phyloP scores from a whole-genome alignment of 140 eudicot species.

The Ambrosia hybrid region DNA sequence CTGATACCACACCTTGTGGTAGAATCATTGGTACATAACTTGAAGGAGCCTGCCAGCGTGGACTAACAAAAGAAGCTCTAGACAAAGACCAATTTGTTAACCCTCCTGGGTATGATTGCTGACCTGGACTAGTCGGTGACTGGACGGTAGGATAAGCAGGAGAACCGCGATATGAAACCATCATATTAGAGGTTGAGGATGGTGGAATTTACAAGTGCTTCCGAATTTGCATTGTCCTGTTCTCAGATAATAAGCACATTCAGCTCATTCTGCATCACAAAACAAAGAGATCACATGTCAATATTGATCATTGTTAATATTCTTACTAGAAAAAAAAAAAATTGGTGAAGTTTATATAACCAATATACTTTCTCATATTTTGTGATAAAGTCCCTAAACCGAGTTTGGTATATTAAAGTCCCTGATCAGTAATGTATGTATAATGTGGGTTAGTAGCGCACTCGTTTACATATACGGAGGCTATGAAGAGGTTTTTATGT shows the following conservation, averaged over 20 bases:
- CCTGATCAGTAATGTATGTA: neutral
- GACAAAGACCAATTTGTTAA: conserved; percentile 64
- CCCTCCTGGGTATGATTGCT: conserved; percentile 71
- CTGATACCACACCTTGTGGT: conserved; percentile 85
- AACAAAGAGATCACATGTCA: neutral
- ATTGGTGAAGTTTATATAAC: neutral
- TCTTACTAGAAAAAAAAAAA: neutral
- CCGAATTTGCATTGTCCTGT: conserved; percentile 97
- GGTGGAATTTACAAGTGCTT: conserved; percentile 89
- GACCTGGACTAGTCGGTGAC: conserved; percentile 79
- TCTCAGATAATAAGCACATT: conserved; percentile 89
- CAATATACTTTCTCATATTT: neutral
- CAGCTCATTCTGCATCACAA: conserved; percentile 61
- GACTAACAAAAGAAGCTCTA: conserved; percentile 65
- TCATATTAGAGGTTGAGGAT: conserved; percentile 83
- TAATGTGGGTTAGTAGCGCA: neutral
- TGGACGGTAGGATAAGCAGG: conserved; percentile 78
- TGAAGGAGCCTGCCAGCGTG: conserved; percentile 90
- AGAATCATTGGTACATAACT: conserved; percentile 71
- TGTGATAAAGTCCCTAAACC: neutral
- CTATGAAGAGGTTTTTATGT: neutral
- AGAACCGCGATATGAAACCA: conserved; percentile 74
- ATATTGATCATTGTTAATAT: neutral
- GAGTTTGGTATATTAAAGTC: neutral
- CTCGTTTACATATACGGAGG: neutral